Percentiles rank a stretch among this genome's conserved stretches.
phyloP scores from a whole-genome alignment of 2,329 filamentous ascomycete genomes.

The Diplodia intermedia region DNA sequence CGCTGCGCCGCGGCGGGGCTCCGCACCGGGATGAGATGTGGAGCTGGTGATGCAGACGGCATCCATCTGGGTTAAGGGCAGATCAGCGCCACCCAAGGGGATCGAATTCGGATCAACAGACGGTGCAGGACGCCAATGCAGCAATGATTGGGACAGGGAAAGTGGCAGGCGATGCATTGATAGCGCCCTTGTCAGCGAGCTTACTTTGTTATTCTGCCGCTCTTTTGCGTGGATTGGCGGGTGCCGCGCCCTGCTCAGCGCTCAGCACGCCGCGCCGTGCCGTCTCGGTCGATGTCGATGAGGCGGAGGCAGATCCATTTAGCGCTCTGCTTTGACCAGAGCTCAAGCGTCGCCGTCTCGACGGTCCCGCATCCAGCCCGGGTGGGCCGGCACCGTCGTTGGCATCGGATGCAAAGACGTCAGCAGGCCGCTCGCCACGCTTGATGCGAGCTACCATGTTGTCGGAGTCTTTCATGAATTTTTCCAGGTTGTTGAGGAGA shows the following conservation, averaged over 20 bases:
- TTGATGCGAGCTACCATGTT: constrained; percentile 29
- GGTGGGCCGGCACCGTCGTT: constrained; percentile 4
- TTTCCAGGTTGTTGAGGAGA: constrained; percentile 30
- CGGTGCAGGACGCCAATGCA: constrained; percentile 29
- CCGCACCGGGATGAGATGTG: constrained; percentile 11
- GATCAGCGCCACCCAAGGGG: constrained; percentile 24
- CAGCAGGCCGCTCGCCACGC: constrained; percentile 30
- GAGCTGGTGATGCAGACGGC: constrained; percentile 20
- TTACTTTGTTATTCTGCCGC: constrained; percentile 20
- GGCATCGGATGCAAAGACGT: constrained; percentile 24
- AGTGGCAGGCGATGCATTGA: constrained; percentile 14
- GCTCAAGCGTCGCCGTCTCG: constrained; percentile 29
- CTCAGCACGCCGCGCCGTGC: constrained; percentile 23
- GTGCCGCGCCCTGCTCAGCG: constrained; percentile 14
- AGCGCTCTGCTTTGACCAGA: constrained; percentile 18
- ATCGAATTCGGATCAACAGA: constrained; percentile 24
- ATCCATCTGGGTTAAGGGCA: constrained; percentile 27
- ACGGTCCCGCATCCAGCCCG: neutral
- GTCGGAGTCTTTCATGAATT: constrained; percentile 26
- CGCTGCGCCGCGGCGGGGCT: neutral
- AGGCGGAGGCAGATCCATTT: constrained; percentile 13
- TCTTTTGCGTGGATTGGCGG: constrained; percentile 27
- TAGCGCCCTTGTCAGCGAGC: constrained; percentile 23
- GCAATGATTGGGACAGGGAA: constrained; percentile 17
- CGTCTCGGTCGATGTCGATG: constrained; percentile 14